These are phyloP conservation scores for Trichophyton schoenleinii DNA, from an alignment of 2,329 filamentous ascomycete genomes.

Conservation along the genomic window DNA sequence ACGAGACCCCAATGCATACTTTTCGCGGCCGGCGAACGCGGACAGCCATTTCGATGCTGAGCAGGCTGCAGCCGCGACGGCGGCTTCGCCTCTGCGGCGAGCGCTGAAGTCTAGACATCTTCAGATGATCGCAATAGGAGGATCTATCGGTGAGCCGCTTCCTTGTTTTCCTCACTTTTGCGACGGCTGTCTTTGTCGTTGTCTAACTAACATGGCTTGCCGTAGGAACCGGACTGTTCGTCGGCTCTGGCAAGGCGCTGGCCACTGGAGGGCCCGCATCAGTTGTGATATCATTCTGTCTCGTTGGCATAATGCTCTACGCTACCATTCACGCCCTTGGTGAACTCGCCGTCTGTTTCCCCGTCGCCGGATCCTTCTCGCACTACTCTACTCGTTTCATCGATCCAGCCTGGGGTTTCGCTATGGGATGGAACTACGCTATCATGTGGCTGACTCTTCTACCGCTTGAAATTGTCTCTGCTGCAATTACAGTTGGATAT, in stretches of 20 bases:
- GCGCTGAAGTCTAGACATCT: constrained; percentile 20
- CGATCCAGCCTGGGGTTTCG: constrained; percentile 88
- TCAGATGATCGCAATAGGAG: constrained; percentile 17
- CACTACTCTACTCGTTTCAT: constrained; percentile 85
- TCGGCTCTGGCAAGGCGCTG: constrained; percentile 64
- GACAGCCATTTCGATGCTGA: constrained; percentile 18
- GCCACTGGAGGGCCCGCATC: constrained; percentile 64
- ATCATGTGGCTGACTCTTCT: constrained; percentile 77
- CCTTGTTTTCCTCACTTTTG: neutral
- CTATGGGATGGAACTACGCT: constrained; percentile 92
- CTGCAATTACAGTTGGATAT: constrained; percentile 69
- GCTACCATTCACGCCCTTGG: constrained; percentile 85
- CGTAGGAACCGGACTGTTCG: constrained; percentile 65
- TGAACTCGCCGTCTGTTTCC: constrained; percentile 81
- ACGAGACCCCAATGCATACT: constrained; percentile 19
- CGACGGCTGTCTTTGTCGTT: neutral
- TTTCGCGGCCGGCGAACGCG: constrained; percentile 13
- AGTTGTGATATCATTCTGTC: constrained; percentile 60
- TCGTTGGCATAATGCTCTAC: constrained; percentile 79
- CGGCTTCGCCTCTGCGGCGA: constrained; percentile 18
- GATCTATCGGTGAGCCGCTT: constrained; percentile 11
- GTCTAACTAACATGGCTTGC: neutral
- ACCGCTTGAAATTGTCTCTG: constrained; percentile 76
- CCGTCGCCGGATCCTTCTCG: constrained; percentile 82
- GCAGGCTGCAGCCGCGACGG: constrained; percentile 18